phyloP scores from a whole-genome alignment of 495 filamentous ascomycete species.

The Umbilicaria muhlenbergii region DNA sequence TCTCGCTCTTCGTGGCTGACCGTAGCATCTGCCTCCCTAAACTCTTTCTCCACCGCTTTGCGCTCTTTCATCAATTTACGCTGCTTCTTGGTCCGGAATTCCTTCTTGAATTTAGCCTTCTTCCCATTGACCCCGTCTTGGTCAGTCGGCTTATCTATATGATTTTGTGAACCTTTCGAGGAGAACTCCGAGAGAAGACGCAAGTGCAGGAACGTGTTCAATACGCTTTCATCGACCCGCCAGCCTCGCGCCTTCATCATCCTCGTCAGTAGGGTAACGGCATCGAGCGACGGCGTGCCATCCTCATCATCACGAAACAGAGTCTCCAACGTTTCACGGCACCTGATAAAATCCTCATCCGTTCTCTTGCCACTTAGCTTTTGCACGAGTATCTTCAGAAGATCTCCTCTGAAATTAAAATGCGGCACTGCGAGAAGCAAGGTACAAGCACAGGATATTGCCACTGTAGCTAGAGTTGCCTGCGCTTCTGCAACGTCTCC shows the following conservation, averaged over 20 bases:
- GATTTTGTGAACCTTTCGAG: constrained; percentile 60
- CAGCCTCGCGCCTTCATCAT: constrained; percentile 86
- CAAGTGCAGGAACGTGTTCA: constrained; percentile 84
- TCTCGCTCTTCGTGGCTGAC: constrained; percentile 87
- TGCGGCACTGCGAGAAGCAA: constrained; percentile 71
- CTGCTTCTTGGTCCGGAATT: constrained; percentile 61
- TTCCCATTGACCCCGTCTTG: constrained; percentile 30
- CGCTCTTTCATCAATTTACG: constrained; percentile 66
- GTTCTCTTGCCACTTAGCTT: constrained; percentile 54
- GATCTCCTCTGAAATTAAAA: constrained; percentile 85
- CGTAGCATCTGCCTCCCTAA: constrained; percentile 78
- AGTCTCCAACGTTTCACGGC: constrained; percentile 60
- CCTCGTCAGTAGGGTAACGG: constrained; percentile 68
- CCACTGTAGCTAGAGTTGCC: constrained; percentile 43
- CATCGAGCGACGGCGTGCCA: constrained; percentile 73
- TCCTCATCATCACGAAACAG: constrained; percentile 81
- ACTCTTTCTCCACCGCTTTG: constrained; percentile 79
- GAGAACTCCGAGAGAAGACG: constrained; percentile 77
- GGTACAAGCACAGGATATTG: constrained; percentile 70
- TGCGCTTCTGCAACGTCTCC: constrained; percentile 15
- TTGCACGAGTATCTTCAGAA: constrained; percentile 72
- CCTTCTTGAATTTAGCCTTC: constrained; percentile 55
- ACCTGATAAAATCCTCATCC: constrained; percentile 63
- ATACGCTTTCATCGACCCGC: constrained; percentile 61
- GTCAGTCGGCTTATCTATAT: constrained; percentile 39